Evolutionary conservation across 2,329 filamentous ascomycete species (phyloP).

Genomic region (Coniella lustricola): DNA sequence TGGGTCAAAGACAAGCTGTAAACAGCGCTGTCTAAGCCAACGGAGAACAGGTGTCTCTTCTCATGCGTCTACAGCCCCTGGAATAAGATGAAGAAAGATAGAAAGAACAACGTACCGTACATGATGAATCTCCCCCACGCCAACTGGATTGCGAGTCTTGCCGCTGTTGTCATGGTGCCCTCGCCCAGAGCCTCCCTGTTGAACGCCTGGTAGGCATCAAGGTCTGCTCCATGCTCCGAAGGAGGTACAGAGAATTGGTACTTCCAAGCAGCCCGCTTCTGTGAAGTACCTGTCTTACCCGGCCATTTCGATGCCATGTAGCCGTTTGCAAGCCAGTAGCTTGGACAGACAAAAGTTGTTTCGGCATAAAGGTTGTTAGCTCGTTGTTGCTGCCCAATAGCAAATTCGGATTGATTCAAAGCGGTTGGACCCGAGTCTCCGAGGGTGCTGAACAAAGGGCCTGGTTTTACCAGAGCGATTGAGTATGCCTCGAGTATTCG

Average conservation of each 20-base stretch:
- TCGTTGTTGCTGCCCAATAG: slow-evolving; percentile 41
- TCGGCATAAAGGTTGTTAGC: slow-evolving; percentile 45
- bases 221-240: slow-evolving; percentile 29
- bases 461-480: slow-evolving; percentile 11
- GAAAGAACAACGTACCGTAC: slow-evolving; percentile 14
- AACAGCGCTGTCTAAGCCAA: too few species aligned
- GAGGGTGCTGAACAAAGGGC: slow-evolving; percentile 18
- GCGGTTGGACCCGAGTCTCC: slow-evolving; percentile 27
- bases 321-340: slow-evolving; percentile 43
- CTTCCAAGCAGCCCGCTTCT: slow-evolving; percentile 28
- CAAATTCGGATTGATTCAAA: slow-evolving; percentile 25
- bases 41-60: too few species aligned
- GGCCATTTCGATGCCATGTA: slow-evolving; percentile 25
- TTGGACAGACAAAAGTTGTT: slow-evolving; percentile 45
- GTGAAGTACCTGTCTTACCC: slow-evolving; percentile 16
- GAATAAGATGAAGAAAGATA: too few species aligned
- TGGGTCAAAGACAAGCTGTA: too few species aligned
- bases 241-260: slow-evolving; percentile 36
- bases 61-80: too few species aligned
- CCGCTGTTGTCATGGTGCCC: slow-evolving; percentile 18
- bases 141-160: slow-evolving; percentile 18
- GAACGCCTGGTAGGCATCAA: slow-evolving; percentile 22
- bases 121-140: slow-evolving; percentile 35
- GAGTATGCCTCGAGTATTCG: slow-evolving; percentile 19
- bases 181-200: slow-evolving; percentile 13